These are phyloP conservation scores for Abrus precatorius DNA, from an alignment of 306 rosid genomes.

Conservation along the genomic window DNA sequence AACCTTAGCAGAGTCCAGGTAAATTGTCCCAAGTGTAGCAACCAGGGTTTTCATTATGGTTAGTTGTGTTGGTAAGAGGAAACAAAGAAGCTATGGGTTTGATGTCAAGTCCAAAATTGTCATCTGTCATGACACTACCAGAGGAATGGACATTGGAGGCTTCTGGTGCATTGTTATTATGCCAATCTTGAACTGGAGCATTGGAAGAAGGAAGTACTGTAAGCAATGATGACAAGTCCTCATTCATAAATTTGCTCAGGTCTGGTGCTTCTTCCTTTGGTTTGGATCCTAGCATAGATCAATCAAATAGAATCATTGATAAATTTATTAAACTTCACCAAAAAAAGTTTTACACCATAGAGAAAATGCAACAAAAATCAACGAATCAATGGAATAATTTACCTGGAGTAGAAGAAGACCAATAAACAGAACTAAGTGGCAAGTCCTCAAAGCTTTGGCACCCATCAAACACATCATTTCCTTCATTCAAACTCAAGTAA, in stretches of 20 bases:
- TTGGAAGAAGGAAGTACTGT: slow-evolving; percentile 64
- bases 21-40: slow-evolving; percentile 78
- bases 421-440: slow-evolving; percentile 47
- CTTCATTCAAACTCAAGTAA: slow-evolving; percentile 58
- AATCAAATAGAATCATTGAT: background rate
- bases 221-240: slow-evolving; percentile 68
- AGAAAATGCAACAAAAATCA: too few relatives aligned
- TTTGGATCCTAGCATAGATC: slow-evolving; percentile 55
- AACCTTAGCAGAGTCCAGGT: slow-evolving; percentile 69
- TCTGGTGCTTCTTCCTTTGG: slow-evolving; percentile 61
- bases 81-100: slow-evolving; percentile 72
- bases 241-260: slow-evolving; percentile 53
- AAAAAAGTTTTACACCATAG: background rate
- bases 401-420: slow-evolving; percentile 62
- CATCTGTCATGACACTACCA: slow-evolving; percentile 50
- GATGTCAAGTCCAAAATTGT: slow-evolving; percentile 61
- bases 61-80: slow-evolving; percentile 64
- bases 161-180: slow-evolving; percentile 42
- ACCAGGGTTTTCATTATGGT: slow-evolving; percentile 51
- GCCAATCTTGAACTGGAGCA: slow-evolving; percentile 63
- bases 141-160: slow-evolving; percentile 61
- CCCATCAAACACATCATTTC: slow-evolving; percentile 53
- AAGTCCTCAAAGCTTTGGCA: slow-evolving; percentile 54
- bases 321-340: background rate
- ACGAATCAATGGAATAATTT: too few relatives aligned